Base-by-base conservation (phyloP, 2,329 filamentous ascomycete species). In the Simplicillium sp. region DNA sequence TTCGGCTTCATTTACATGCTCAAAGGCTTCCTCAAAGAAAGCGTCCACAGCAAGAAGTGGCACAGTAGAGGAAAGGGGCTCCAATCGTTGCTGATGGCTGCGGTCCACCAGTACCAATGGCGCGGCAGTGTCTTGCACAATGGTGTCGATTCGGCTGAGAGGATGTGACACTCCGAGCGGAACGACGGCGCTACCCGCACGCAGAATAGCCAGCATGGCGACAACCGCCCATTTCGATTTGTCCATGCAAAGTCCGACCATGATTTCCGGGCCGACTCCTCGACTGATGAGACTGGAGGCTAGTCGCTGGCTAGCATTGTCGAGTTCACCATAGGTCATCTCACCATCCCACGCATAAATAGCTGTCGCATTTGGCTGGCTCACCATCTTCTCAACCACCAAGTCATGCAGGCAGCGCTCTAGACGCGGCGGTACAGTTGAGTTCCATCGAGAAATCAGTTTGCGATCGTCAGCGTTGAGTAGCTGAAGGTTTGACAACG, bases 141-240 rank as follows among this genome's bases (percentile, higher is more conserved):
- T 13, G 15, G 6, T 33, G 6, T 13, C 15, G 13, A 33, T 33
- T 13, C 31, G 12, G 12, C 6, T 13, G 12, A 15, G 15, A 13
- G 15, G 31, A 11, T 25, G 15, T 42, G 14, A n/a, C 25, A 13
- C 11, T 28, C 37, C 6, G 45, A 40, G 3, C 36, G 34, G 11
- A 45, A 39, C 54, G 15, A 59, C 56, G 0, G 53, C 54, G 4
- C 51, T 58, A 3, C 59, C 60, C 1, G 58, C 44, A 38, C 56
- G 57, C 36, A 58, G 49, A 11, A 59, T 41, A 0, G 48, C 58
- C 0, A 61, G 34, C 37, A 61, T 54, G 3, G 50, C 49, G 3
- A 60, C 51, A 2, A 54, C 34, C 3, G 51, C 47, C 49, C 48
- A 53, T 2, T 40, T 42, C 1, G 52, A 56, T 31, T 59, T 60